Evolutionary conservation across 2,329 filamentous ascomycete species (phyloP).

Genomic region (Stagonosporopsis cucurbitacearum): DNA sequence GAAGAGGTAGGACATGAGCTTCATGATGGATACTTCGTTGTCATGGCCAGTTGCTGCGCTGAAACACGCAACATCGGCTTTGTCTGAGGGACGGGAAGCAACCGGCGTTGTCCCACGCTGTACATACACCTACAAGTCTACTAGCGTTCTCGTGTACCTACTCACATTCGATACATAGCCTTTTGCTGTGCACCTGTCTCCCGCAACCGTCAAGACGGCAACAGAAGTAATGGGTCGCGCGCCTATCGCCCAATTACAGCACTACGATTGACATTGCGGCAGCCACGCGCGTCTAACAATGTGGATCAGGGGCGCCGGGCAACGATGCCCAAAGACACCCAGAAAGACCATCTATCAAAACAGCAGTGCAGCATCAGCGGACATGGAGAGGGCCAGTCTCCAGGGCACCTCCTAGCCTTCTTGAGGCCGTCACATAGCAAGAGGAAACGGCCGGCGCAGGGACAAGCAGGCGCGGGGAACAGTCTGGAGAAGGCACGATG

Average conservation of each 20-base stretch:
- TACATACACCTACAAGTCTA: conserved; percentile 8
- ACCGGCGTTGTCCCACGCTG: conserved; percentile 2
- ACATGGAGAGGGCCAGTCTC: background rate
- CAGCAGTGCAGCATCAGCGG: background rate
- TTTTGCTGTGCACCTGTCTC: background rate
- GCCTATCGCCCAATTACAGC: conserved; percentile 14
- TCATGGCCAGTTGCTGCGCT: background rate
- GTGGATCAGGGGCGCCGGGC: conserved; percentile 14
- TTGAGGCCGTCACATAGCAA: background rate
- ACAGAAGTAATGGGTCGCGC: background rate
- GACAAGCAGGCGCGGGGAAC: conserved; percentile 27
- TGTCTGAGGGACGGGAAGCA: background rate
- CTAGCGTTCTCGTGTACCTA: background rate
- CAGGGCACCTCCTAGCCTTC: background rate
- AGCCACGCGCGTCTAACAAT: conserved; percentile 11
- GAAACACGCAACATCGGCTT: background rate
- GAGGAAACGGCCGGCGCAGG: conserved; percentile 15
- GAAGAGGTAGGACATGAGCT: conserved; percentile 66
- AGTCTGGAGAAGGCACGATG: conserved; percentile 31
- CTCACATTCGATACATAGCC: background rate
- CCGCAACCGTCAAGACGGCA: background rate
- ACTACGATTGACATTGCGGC: conserved; percentile 14
- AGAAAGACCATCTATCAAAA: background rate
- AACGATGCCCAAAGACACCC: background rate
- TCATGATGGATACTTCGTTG: background rate